Evolutionary conservation across 805 yeast species (phyloP), one percentile per base, ranked within the genome.

Genomic region (Wickerhamiella azyma): DNA sequence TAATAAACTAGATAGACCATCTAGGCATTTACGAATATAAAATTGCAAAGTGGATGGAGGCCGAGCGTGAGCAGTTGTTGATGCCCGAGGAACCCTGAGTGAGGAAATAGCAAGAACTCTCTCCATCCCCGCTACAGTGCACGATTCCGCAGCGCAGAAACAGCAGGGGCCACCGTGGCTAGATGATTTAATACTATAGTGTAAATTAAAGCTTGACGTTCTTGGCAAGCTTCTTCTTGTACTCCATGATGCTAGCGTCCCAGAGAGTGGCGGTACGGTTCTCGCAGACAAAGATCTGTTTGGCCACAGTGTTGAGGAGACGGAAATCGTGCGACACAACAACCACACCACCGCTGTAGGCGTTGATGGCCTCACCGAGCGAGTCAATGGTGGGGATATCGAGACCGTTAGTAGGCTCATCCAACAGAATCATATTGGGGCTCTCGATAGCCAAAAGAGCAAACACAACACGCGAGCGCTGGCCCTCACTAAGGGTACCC

Each of bases 281-380:
- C 72, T 92, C 96, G 63, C 94, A 94, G 53, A 92, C 98, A 61
- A 73, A 89, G 65, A 92, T 92, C 62, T 92, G 97, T 72, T 89
- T 84, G 47, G 98, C 98, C 63, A 92, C 85, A 72, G 85, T 88
- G 67, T 89, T 96, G 66, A 92, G 75, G 60, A 92, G 76, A 71
- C 97, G 81, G 89, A 92, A 92, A 72, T 92, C 98, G 76, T 92
- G 98, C 52, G 96, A 86, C 54, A 92, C 98, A 49, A 92, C 95
- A 55, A 86, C 94, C 46, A 89, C 96, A 75, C 98, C 98, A 70
- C 98, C 98, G 63, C 80, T 83, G 75, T 84, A 92, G 28, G 77
- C 81, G 55, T 86, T 80, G 64, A 92, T 89, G 53, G 98, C 98
- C 48, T 82, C 94, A 45, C 96, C 98, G 59, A 92, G 74, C 38